Evolutionary conservation across 192 early-diverging fungal species (phyloP), one percentile per base, ranked within the genome.

Genomic region (Coemansia sp.): DNA sequence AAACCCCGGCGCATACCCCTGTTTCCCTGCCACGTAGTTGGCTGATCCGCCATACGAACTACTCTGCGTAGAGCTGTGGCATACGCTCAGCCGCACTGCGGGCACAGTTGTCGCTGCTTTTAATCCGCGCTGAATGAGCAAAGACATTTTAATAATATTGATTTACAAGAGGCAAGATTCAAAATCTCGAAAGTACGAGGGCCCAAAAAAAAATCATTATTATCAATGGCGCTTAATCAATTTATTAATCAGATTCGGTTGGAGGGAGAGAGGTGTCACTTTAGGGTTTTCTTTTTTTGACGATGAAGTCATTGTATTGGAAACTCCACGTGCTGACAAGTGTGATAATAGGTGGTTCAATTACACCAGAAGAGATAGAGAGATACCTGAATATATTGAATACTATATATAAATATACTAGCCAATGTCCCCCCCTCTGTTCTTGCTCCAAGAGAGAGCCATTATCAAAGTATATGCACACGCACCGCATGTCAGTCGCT

Each of bases 1-100:
- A 29, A 85, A 85, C 1, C 83, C 83, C 13, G 83, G 83, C 41
- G 79, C 79, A 44, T 78, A 85, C 13, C 83, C 83, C 29, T 77
- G 75, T 64, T 77, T 77, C 2, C 83, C 83, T 0, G 83, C 61
- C 16, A 78, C 59, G 59, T 70, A 85, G 62, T 82, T 78, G 34
- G 35, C 3, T 31, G 78, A 81, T 8, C 78, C 78, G 35, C 64
- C 29, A 62, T 75, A 81, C 9, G 64, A 57, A 1, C 31, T 33
- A 19, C 56, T 59, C 17, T 36, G 31, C 1, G 56, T 35, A 0
- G 51, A 54, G 51, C 51, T 54, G 27, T 54, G 51, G 27, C 51
- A 33, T 7, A 54, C 29, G 53, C 53, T 16, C 29, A 31, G 29
- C 14, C 53, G 53, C 53, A 16, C 53, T 8, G 14, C 53, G 13